Evolutionary conservation across 1,284 basidiomycete species (phyloP).

Genomic region (Puccinia coronata): DNA sequence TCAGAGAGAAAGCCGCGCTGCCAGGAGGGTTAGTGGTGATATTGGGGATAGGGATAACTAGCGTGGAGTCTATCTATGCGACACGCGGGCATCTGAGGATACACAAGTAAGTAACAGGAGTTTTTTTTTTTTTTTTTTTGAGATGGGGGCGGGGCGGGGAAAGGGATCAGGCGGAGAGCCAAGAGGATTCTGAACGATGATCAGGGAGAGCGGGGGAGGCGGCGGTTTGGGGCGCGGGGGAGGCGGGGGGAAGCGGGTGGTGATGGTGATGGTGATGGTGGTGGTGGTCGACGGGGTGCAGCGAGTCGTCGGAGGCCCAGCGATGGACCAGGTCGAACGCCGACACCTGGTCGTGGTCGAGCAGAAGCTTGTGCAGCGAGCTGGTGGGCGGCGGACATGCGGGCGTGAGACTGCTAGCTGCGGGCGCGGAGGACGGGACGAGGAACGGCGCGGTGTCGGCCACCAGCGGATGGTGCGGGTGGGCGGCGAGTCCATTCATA

Average conservation of each 20-base stretch:
- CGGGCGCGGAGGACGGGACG: not conserved
- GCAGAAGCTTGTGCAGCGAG: not conserved
- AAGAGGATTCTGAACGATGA: not conserved
- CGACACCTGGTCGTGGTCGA: conserved; percentile 13
- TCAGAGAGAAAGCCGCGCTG: not conserved
- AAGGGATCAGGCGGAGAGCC: conserved; percentile 21
- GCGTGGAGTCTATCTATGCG: too few species aligned
- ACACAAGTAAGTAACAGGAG: too few species aligned
- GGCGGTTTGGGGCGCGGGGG: too few species aligned
- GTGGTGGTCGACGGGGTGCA: not conserved
- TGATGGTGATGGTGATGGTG: not conserved
- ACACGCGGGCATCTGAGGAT: too few species aligned
- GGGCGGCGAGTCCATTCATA: not conserved
- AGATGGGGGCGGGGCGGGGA: not conserved
- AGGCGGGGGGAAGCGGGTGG: not conserved
- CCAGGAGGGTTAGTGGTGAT: not conserved
- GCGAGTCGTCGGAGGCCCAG: not conserved
- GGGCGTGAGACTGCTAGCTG: not conserved
- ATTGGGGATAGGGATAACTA: not conserved
- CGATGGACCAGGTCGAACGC: conserved; percentile 25
- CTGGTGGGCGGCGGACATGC: not conserved
- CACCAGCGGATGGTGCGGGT: not conserved
- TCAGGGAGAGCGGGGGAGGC: too few species aligned
- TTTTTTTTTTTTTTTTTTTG: too few species aligned
- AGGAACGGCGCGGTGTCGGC: not conserved